A percentile compares a stretch with the other conserved stretches of the same genome.
phyloP scores from a whole-genome alignment of 129 eudicot species.

The Artemisia tridentata region DNA sequence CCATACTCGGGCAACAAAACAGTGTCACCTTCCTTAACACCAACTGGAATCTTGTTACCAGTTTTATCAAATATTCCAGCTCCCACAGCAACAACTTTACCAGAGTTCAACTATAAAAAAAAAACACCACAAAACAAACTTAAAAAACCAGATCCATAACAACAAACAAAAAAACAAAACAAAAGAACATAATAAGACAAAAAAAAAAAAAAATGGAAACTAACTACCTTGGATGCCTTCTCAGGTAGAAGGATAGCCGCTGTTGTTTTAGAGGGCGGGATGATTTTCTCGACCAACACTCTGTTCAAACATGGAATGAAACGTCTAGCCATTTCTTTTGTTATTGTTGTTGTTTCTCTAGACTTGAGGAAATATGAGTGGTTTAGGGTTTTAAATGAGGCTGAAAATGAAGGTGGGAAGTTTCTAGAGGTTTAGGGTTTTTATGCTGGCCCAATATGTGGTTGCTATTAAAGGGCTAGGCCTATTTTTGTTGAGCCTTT shows the following conservation, averaged over 20 bases:
- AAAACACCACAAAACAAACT: background rate
- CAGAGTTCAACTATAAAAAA: slow-evolving; percentile 67
- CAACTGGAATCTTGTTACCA: slow-evolving; percentile 61
- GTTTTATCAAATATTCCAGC: slow-evolving; percentile 54
- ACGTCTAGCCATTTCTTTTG: slow-evolving; percentile 67
- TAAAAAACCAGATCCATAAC: slow-evolving; percentile 11
- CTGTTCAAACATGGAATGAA: slow-evolving; percentile 84
- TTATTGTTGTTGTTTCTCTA: background rate
- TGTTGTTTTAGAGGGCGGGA: slow-evolving; percentile 75
- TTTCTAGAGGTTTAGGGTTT: no score
- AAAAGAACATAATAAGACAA: background rate
- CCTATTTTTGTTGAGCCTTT: no score
- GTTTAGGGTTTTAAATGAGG: background rate
- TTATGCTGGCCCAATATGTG: no score
- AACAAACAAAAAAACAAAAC: no score
- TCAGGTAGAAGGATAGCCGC: slow-evolving; percentile 95
- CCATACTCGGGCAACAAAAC: slow-evolving; percentile 93
- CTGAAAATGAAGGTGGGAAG: no score
- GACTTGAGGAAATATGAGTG: background rate
- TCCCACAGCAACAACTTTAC: slow-evolving; percentile 84
- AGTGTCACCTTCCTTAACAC: slow-evolving; percentile 88
- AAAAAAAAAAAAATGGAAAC: no score
- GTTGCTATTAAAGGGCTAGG: no score
- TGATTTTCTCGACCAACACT: slow-evolving; percentile 71
- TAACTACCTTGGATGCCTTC: slow-evolving; percentile 62